Conservation (phyloP, 2,329 filamentous ascomycete genomes). For the Pestalotiopsis sp. region DNA sequence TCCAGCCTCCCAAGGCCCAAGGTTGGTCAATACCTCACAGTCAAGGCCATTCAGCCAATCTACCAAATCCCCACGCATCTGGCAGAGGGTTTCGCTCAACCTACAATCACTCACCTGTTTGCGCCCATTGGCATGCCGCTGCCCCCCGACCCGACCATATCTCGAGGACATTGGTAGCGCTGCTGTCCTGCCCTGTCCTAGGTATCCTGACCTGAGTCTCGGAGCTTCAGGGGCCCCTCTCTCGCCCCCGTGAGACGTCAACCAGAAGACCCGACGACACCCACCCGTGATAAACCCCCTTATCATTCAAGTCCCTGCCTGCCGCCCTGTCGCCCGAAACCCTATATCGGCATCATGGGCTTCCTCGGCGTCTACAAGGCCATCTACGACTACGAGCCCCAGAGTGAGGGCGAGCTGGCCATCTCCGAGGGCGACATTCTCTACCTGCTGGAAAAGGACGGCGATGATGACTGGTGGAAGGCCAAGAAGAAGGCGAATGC, state of each 20-base stretch:
- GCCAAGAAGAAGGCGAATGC: slow-evolving; percentile 85
- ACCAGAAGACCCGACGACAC: not conserved
- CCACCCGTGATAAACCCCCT: not conserved
- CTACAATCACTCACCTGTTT: not conserved
- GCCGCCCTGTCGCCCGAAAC: not conserved
- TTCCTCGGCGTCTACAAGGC: slow-evolving; percentile 92
- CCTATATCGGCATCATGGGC: slow-evolving; percentile 63
- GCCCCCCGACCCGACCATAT: not conserved
- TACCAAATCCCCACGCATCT: not conserved
- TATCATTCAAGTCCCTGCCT: not conserved
- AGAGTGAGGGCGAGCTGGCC: slow-evolving; percentile 82
- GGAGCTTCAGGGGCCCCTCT: not conserved
- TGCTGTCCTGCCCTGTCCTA: not conserved
- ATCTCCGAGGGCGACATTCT: slow-evolving; percentile 86
- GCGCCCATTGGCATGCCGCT: not conserved
- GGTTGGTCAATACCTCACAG: not conserved
- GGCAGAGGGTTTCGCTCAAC: not conserved
- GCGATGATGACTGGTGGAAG: slow-evolving; percentile 88
- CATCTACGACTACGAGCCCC: slow-evolving; percentile 89
- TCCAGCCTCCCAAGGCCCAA: not conserved
- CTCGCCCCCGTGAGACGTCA: not conserved
- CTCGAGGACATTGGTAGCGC: not conserved
- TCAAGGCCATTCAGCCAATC: not conserved
- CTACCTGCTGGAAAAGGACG: slow-evolving; percentile 82
- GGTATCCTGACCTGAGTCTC: not conserved